Conservation (phyloP, 2,329 filamentous ascomycete species). For the Fusarium brevicatenulatum region DNA sequence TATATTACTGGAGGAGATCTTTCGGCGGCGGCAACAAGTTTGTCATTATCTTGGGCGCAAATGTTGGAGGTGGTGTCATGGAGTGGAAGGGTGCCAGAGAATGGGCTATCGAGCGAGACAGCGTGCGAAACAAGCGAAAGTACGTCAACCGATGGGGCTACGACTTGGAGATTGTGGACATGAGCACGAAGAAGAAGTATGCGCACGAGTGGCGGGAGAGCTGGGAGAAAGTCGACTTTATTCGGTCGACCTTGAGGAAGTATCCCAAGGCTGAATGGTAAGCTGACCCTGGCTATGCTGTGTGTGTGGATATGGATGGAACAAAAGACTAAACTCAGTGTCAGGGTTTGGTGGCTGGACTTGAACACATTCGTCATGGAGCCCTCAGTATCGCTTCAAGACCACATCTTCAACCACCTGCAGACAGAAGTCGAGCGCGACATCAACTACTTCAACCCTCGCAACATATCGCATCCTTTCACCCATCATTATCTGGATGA, state of each 20-base stretch:
- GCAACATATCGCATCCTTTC: conserved; percentile 90
- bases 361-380: conserved; percentile 99
- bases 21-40: conserved; percentile 88
- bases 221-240: conserved; percentile 98
- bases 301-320: not conserved
- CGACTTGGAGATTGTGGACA: conserved; percentile 94
- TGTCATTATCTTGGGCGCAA: conserved; percentile 92
- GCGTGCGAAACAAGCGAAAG: conserved; percentile 91
- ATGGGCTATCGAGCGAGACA: conserved; percentile 98
- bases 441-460: conserved; percentile 94
- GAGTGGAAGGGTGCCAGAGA: conserved; percentile 98
- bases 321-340: conserved; percentile 49
- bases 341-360: conserved; percentile 99
- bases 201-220: conserved; percentile 99
- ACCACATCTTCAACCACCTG: conserved; percentile 88
- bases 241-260: conserved; percentile 88
- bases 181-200: conserved; percentile 98
- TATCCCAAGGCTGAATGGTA: conserved; percentile 98
- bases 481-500: conserved; percentile 79
- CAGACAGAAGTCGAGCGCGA: conserved; percentile 84
- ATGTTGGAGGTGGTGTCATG: conserved; percentile 97
- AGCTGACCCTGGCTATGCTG: conserved; percentile 46
- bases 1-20: conserved; percentile 75
- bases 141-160: conserved; percentile 93
- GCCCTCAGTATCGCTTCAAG: conserved; percentile 86